Evolutionary conservation across 2,329 filamentous ascomycete species (phyloP).

Genomic region (Canariomyces notabilis): DNA sequence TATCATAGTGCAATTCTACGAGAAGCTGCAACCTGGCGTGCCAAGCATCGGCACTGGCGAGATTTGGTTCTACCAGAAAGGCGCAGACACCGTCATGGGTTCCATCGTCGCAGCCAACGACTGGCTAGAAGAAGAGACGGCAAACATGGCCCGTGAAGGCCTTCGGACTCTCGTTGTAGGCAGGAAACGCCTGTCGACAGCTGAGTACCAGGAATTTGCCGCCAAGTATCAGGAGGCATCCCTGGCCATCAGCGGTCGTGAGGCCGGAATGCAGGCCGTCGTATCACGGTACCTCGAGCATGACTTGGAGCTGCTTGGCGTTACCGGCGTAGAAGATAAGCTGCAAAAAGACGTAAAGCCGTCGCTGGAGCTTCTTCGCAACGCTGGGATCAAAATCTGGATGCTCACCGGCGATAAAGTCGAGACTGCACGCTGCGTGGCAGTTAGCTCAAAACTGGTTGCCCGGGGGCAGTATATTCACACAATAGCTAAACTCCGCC

Average conservation of each 20-base stretch:
- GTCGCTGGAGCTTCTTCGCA: constrained; percentile 87
- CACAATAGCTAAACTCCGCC: constrained; percentile 79
- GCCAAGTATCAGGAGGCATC: constrained; percentile 72
- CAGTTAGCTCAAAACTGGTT: constrained; percentile 90
- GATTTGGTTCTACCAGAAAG: constrained; percentile 98
- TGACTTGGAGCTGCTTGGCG: constrained; percentile 88
- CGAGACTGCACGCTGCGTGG: constrained; percentile 93
- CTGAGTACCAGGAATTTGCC: constrained; percentile 79
- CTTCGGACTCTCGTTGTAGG: constrained; percentile 91
- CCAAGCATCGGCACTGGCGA: constrained; percentile 59
- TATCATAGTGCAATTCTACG: constrained; percentile 82
- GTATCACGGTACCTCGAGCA: constrained; percentile 77
- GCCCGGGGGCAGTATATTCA: constrained; percentile 93
- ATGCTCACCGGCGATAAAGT: constrained; percentile 99
- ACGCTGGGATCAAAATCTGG: constrained; percentile 98
- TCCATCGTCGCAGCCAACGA: constrained; percentile 92
- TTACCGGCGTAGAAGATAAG: constrained; percentile 96
- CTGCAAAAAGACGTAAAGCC: constrained; percentile 94
- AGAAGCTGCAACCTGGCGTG: constrained; percentile 46
- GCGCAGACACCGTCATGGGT: constrained; percentile 97
- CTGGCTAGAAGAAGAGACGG: constrained; percentile 97
- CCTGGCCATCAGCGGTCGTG: constrained; percentile 72
- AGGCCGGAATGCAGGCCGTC: constrained; percentile 73
- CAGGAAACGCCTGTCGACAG: constrained; percentile 73
- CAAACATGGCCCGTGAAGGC: constrained; percentile 98